phyloP scores from a whole-genome alignment of 257 asterid genomes.

The Solanum sejunctum region DNA sequence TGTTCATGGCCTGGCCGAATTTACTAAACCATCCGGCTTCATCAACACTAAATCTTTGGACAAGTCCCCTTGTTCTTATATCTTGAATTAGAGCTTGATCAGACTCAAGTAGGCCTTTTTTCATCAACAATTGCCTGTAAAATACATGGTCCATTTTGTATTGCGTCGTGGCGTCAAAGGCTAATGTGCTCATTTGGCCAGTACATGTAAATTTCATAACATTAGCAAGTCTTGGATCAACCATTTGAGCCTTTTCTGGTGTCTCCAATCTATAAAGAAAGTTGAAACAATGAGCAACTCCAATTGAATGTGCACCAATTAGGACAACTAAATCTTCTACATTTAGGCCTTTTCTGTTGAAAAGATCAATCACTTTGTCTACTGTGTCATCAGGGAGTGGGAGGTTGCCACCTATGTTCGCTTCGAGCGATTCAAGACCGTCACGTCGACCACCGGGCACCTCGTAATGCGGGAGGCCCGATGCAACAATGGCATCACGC shows the following conservation, averaged over 20 bases:
- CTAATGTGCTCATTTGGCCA: slow-evolving; percentile 3
- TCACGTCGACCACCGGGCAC: slow-evolving; percentile 43
- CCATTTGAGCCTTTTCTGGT: slow-evolving; percentile 8
- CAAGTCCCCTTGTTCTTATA: slow-evolving; percentile 8
- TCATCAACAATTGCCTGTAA: slow-evolving; percentile 34
- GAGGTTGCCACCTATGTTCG: slow-evolving; percentile 9
- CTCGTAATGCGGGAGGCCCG: slow-evolving; percentile 29
- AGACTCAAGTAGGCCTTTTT: slow-evolving; percentile 36
- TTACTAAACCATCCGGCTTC: slow-evolving; percentile 31
- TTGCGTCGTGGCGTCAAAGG: slow-evolving; percentile 35
- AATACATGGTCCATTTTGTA: slow-evolving; percentile 39
- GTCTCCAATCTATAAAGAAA: slow-evolving; percentile 17
- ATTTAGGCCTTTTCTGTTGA: slow-evolving; percentile 28
- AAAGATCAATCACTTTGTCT: slow-evolving; percentile 9
- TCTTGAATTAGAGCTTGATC: slow-evolving; percentile 33
- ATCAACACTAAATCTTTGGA: slow-evolving; percentile 24
- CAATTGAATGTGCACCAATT: slow-evolving; percentile 52
- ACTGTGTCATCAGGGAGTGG: slow-evolving; percentile 25
- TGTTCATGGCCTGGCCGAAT: slow-evolving; percentile 20
- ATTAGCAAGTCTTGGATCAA: slow-evolving; percentile 18
- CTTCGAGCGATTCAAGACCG: slow-evolving; percentile 22
- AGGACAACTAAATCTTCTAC: slow-evolving; percentile 42
- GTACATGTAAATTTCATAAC: slow-evolving; percentile 22
- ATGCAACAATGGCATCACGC: slow-evolving; percentile 36
- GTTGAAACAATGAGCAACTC: slow-evolving; percentile 36